Evolutionary conservation across 305 asterid species (phyloP).

Genomic region (Fraxinus nigra): DNA sequence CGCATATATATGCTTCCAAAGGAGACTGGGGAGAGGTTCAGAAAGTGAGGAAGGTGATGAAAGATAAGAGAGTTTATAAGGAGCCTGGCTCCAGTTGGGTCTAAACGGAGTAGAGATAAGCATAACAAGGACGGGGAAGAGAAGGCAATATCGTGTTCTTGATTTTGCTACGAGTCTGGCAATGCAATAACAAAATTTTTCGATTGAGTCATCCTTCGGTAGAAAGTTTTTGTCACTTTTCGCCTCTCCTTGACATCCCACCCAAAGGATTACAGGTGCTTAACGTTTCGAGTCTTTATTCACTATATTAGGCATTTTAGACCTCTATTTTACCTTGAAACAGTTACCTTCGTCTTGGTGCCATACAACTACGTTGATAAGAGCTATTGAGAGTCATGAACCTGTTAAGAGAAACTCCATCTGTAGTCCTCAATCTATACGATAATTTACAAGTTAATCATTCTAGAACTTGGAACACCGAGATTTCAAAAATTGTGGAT

Average conservation of each 20-base stretch:
- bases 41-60: constrained; percentile 40
- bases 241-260: neutral
- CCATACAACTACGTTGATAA: neutral
- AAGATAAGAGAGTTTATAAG: neutral
- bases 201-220: neutral
- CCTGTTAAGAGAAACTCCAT: neutral
- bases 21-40: constrained; percentile 60
- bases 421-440: neutral
- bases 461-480: neutral
- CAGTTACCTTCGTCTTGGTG: neutral
- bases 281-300: neutral
- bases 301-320: neutral
- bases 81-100: constrained; percentile 48
- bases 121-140: neutral
- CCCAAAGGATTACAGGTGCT: neutral
- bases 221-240: neutral
- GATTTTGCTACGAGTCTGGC: neutral
- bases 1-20: constrained; percentile 59
- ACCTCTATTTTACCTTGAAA: neutral
- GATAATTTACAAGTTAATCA: neutral
- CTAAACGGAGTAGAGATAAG: constrained; percentile 9
- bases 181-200: neutral
- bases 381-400: neutral
- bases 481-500: neutral
- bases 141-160: neutral